phyloP scores from a whole-genome alignment of 768 basidiomycete species.

The Kwoniella newhampshirensis region DNA sequence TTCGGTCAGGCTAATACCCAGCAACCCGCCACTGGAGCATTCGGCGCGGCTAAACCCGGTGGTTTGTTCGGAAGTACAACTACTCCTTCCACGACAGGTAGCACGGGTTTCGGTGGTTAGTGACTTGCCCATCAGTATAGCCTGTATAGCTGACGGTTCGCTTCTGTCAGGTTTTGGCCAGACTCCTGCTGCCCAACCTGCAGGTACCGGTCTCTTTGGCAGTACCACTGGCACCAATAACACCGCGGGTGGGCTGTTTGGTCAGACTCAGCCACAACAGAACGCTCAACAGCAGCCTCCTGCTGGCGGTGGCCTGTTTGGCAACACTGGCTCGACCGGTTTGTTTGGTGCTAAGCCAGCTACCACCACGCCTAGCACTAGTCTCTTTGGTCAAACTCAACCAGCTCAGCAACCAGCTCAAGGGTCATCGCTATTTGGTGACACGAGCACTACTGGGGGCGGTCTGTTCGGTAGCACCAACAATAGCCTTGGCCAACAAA shows the following conservation, averaged over 20 bases:
- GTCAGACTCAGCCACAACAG: conserved; percentile 26
- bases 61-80: conserved; percentile 34
- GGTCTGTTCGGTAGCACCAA: conserved; percentile 45
- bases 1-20: conserved; percentile 46
- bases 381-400: conserved; percentile 52
- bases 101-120: conserved; percentile 30
- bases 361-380: conserved; percentile 38
- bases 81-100: conserved; percentile 13
- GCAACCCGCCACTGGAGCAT: conserved; percentile 43
- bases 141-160: conserved; percentile 4
- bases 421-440: conserved; percentile 21
- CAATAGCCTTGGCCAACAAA: conserved; percentile 52
- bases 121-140: background rate
- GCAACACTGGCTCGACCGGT: conserved; percentile 25
- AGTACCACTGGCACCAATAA: conserved; percentile 7
- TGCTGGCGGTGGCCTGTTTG: conserved; percentile 28
- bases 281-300: conserved; percentile 23
- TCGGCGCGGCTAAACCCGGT: conserved; percentile 21
- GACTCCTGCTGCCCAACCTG: conserved; percentile 25
- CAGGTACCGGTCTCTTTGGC: conserved; percentile 33
- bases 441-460: conserved; percentile 22
- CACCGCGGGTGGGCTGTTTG: conserved; percentile 30
- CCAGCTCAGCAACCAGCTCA: conserved; percentile 22
- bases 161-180: conserved; percentile 29
- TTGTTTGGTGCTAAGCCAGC: conserved; percentile 28